Percentiles rank a stretch among this genome's conserved stretches.
Conservation (phyloP, 2,329 filamentous ascomycete species). For the Clarireedia sp. region DNA sequence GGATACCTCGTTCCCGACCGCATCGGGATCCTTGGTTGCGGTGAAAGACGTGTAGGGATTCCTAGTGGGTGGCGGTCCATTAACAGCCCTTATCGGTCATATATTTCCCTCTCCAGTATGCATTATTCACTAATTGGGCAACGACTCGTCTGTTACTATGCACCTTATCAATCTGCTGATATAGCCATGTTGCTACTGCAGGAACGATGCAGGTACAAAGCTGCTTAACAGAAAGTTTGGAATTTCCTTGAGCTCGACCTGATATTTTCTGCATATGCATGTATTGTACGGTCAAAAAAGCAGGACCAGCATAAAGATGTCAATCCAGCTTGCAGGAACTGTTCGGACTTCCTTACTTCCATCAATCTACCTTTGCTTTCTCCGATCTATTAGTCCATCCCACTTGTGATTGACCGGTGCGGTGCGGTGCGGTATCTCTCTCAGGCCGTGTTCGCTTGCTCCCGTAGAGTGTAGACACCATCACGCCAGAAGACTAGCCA, state of each 20-base stretch:
- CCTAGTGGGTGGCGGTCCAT: slow-evolving; percentile 1
- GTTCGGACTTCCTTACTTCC: background rate
- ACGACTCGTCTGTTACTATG: slow-evolving; percentile 1
- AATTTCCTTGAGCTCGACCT: background rate
- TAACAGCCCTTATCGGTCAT: slow-evolving; percentile 6
- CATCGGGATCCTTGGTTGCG: slow-evolving; percentile 1
- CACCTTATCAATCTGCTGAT: background rate
- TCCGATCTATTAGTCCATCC: slow-evolving; percentile 2
- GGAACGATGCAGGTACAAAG: slow-evolving; percentile 26
- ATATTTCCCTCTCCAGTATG: background rate
- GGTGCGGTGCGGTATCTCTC: background rate
- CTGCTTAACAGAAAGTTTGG: slow-evolving; percentile 6
- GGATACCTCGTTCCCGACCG: background rate
- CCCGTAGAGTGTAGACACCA: background rate
- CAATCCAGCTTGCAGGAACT: background rate
- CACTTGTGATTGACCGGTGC: slow-evolving; percentile 2
- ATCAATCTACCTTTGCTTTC: background rate
- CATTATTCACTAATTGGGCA: slow-evolving; percentile 12
- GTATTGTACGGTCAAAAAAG: background rate
- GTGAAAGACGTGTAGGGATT: slow-evolving; percentile 6
- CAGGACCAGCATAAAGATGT: background rate
- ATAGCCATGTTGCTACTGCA: slow-evolving; percentile 17
- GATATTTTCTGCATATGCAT: slow-evolving; percentile 7
- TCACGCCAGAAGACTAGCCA: slow-evolving; percentile 6
- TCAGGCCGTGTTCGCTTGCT: slow-evolving; percentile 3